Percentiles rank a stretch among this genome's conserved stretches.
Evolutionary conservation across 1,284 basidiomycete species (phyloP).

Genomic region (Macrocystidia cucumis): DNA sequence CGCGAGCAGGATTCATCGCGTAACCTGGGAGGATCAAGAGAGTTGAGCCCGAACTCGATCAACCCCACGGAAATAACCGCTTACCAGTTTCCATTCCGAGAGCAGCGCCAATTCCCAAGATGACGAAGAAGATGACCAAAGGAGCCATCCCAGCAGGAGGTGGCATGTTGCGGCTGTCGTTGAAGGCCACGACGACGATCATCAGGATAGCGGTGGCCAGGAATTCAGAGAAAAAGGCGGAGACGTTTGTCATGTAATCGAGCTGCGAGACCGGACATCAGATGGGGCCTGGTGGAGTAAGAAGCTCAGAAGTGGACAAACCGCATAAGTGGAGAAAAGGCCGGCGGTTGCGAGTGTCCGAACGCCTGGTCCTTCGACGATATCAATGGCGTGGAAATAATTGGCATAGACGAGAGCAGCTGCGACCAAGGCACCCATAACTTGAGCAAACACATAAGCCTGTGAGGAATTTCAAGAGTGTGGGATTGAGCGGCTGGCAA

Average conservation of each 20-base stretch:
- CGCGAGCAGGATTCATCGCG: slow-evolving; percentile 52
- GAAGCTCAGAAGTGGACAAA: slow-evolving; percentile 32
- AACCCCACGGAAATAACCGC: slow-evolving; percentile 1
- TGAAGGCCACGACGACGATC: slow-evolving; percentile 32
- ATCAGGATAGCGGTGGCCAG: slow-evolving; percentile 52
- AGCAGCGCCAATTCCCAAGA: slow-evolving; percentile 40
- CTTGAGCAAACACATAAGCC: slow-evolving; percentile 63
- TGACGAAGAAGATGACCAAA: slow-evolving; percentile 38
- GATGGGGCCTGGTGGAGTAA: slow-evolving; percentile 4
- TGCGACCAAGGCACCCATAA: slow-evolving; percentile 64
- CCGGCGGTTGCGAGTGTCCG: slow-evolving; percentile 66
- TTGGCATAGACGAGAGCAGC: slow-evolving; percentile 67
- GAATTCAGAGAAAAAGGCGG: slow-evolving; percentile 62
- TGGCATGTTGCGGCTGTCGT: slow-evolving; percentile 34
- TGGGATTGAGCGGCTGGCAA: too few species aligned
- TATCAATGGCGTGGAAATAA: slow-evolving; percentile 69
- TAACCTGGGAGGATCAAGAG: slow-evolving; percentile 23
- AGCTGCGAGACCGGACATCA: slow-evolving; percentile 24
- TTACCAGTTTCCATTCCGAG: slow-evolving; percentile 46
- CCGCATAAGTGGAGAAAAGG: slow-evolving; percentile 68
- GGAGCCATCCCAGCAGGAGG: slow-evolving; percentile 40
- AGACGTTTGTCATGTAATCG: slow-evolving; percentile 48
- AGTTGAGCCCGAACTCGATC: not conserved
- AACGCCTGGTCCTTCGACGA: slow-evolving; percentile 57
- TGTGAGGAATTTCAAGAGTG: slow-evolving; percentile 9